Evolutionary conservation across 1,139 yeast species (phyloP), one percentile per base, ranked within the genome.

Genomic region (Saccharomyces hybrid): DNA sequence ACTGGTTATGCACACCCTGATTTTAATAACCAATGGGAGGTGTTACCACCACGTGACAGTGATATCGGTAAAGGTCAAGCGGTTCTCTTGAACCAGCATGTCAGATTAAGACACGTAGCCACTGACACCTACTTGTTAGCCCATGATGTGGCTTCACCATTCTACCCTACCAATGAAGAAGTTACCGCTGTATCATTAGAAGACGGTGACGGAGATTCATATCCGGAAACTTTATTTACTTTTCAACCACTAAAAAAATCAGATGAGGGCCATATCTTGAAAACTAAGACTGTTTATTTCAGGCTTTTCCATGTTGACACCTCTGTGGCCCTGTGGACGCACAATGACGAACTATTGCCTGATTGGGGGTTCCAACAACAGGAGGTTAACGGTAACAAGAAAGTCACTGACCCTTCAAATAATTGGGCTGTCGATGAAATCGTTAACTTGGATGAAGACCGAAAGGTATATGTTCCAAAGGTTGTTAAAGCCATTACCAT

Each of bases 101-200:
- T 95, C 56, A 85, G 97, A 73, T 77, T 93, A 57, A 84, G 81
- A 70, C 99, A 93, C 64, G 81, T 89, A 44, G 82, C 78, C 16
- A 91, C 98, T 2, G 80, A 89, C 58, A 86, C 95, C 2, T 86
- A 75, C 63, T 73, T 93, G 59, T 75, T 89, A 62, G 83, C 99
- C 29, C 99, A 93, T 69, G 99, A 93, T 70, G 99, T 93, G 53
- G 99, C 99, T 1, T 91, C 98, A n/a, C 97, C 98, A 31, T 77
- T 83, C 59, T 86, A 74, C 67, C 85, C 96, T 51, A 89, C 97
- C 19, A 88, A 91, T 69, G 97, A 91, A 72, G 98, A 91, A 72
- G 84, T 91, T 66, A 87, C 95, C 2, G 81, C 95, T 34, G 84
- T 84, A 16, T 3, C 24, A 11, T 70, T 79, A 49, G 75, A 74